A percentile compares a stretch with the other conserved stretches of the same genome.
Evolutionary conservation across 148 eudicot species (phyloP).

Genomic region (Diospyros kaki): DNA sequence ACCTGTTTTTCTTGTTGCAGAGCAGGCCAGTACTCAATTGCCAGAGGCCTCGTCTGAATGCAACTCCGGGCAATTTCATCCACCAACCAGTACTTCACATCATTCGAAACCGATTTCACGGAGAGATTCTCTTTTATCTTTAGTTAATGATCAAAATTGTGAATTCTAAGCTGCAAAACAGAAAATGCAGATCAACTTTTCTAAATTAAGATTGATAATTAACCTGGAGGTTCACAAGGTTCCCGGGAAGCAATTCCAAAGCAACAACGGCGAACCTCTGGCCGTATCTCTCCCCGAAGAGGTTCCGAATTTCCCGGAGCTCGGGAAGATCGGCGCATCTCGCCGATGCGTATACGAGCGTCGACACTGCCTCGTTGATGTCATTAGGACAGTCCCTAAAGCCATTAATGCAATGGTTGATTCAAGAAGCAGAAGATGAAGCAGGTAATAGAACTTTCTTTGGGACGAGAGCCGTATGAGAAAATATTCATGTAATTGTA

Average conservation of each 20-base stretch:
- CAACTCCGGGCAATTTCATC: constrained; percentile 55
- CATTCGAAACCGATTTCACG: constrained; percentile 34
- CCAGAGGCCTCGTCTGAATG: constrained; percentile 34
- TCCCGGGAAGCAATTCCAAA: constrained; percentile 65
- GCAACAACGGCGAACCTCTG: constrained; percentile 36
- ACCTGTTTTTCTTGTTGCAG: constrained; percentile 19
- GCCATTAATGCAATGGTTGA: not conserved
- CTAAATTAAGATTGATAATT: not conserved
- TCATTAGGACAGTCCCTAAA: constrained; percentile 71
- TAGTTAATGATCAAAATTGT: not conserved
- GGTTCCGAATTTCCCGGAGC: constrained; percentile 51
- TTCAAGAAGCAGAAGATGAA: too few species aligned
- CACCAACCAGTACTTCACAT: constrained; percentile 51
- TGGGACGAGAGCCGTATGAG: too few species aligned
- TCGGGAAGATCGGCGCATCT: constrained; percentile 75
- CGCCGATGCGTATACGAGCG: constrained; percentile 71
- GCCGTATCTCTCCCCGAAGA: constrained; percentile 74
- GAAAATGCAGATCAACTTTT: not conserved
- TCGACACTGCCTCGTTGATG: constrained; percentile 73
- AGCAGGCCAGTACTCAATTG: constrained; percentile 42
- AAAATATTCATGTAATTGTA: too few species aligned
- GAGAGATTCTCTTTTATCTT: constrained; percentile 56
- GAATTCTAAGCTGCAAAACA: not conserved
- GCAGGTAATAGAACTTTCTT: too few species aligned
- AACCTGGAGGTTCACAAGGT: constrained; percentile 65